These are phyloP conservation scores for Mucor velutinosus DNA, from an alignment of 371 early-diverging fungal genomes.

Conservation along the genomic window DNA sequence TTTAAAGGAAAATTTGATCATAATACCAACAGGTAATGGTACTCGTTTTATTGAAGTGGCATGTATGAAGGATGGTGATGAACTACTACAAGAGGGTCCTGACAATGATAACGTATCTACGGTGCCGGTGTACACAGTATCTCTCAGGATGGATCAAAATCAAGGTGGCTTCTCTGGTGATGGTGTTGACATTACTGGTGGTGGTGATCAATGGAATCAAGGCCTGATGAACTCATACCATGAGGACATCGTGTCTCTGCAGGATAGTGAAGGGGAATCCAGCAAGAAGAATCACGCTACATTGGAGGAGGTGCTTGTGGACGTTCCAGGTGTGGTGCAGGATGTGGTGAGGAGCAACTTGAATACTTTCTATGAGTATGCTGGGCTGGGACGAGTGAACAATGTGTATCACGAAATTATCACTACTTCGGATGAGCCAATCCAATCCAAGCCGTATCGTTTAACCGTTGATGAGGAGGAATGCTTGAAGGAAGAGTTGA, in stretches of 20 bases:
- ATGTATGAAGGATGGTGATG: constrained; percentile 1
- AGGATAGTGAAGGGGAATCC: neutral
- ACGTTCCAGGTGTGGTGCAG: neutral
- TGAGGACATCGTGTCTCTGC: constrained; percentile 4
- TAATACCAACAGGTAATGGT: neutral
- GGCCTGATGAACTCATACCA: neutral
- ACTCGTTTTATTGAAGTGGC: neutral
- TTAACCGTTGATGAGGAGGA: constrained; percentile 18
- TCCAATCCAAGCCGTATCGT: constrained; percentile 11
- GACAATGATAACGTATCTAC: neutral
- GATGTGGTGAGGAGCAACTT: neutral
- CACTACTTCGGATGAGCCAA: neutral
- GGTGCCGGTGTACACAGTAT: neutral
- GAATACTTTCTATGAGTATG: neutral
- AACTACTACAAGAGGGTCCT: neutral
- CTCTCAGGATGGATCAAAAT: neutral
- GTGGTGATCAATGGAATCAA: neutral
- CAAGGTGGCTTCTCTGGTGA: neutral
- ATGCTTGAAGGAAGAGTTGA: constrained; percentile 9
- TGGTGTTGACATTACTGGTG: neutral
- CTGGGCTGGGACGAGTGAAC: constrained; percentile 4
- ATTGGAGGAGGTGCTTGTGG: neutral
- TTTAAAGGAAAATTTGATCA: neutral
- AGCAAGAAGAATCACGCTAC: no score
- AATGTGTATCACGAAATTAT: neutral